A percentile compares a stretch with the other conserved stretches of the same genome.
phyloP scores from a whole-genome alignment of 441 rosid genomes.

The Populus trichocarpa region DNA sequence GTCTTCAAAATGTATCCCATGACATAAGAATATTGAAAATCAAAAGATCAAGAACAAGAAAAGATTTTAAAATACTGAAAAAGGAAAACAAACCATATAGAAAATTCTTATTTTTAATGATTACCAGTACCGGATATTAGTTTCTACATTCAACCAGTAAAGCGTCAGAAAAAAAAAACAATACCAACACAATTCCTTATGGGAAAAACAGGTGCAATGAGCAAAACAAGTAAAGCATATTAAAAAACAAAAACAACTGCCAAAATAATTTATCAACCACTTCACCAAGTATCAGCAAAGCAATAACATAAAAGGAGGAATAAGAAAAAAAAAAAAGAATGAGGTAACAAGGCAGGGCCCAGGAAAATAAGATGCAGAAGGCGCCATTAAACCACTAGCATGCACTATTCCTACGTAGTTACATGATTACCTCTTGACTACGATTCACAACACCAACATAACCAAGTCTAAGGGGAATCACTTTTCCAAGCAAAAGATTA shows the following conservation, averaged over 20 bases:
- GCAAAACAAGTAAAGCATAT: background rate
- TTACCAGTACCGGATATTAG: background rate
- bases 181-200: background rate
- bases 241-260: background rate
- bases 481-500: slow-evolving; percentile 77
- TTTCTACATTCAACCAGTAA: background rate
- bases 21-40: background rate
- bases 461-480: slow-evolving; percentile 79
- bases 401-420: background rate
- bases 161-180: background rate
- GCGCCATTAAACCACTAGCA: slow-evolving; percentile 3
- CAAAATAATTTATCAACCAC: background rate
- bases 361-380: background rate
- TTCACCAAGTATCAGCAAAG: background rate
- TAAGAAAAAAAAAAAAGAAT: background rate
- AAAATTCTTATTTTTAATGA: background rate
- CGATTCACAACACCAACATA: slow-evolving; percentile 87
- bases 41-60: background rate
- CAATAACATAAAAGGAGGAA: background rate
- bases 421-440: slow-evolving; percentile 76
- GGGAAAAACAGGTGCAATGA: background rate
- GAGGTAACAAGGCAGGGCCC: background rate
- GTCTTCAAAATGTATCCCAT: background rate
- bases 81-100: background rate
- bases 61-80: background rate